Evolutionary conservation across 164 flowering plant genomes (phyloP), one percentile per base, ranked within the genome.

Genomic region (Platanus orientalis): DNA sequence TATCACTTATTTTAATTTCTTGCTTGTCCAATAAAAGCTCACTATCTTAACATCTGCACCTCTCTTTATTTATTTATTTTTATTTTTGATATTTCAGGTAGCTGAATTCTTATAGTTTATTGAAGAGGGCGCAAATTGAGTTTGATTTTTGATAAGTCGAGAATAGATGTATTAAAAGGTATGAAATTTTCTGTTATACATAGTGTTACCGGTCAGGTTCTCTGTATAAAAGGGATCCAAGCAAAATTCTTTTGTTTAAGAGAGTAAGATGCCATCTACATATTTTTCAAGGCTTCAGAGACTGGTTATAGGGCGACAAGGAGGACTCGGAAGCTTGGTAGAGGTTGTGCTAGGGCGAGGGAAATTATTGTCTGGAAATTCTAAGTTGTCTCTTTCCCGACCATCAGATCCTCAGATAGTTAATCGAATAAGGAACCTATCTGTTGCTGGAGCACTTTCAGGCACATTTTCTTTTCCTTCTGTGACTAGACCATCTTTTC

Each of bases 401-500:
- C 61, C 77, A 26, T 74, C 42, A 36, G 42, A 81, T 68, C 69
- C 72, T 29, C 70, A 71, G 21, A 44, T 77, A 62, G 73, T 62
- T 28, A 78, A 84, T 57, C 79, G 71, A 45, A 69, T 65, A 57
- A 81, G 74, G 69, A 79, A 76, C 28, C 47, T 84, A 23, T 84
- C 96, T 51, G 71, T 85, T 65, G 78, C 84, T 76, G 97, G 86
- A 63, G 80, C 86, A 24, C 67, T 87, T 57, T 90, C 92, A 25
- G 83, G 98, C 7, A 72, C 90, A 47, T 63, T 90, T 68, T 83
- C 93, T 21, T 71, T 74, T 52, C 98, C 96, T 25, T 92, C 95
- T 24, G 87, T 88, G 17, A 85, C 95, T 29, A 89, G 93, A 32
- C 92, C 88, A 60, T 65, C 93, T 40, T 79, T 79, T 69, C 88